These are phyloP conservation scores for Fragilariopsis cylindrus DNA, from an alignment of 108 stramenopile species.

Conservation along the genomic window DNA sequence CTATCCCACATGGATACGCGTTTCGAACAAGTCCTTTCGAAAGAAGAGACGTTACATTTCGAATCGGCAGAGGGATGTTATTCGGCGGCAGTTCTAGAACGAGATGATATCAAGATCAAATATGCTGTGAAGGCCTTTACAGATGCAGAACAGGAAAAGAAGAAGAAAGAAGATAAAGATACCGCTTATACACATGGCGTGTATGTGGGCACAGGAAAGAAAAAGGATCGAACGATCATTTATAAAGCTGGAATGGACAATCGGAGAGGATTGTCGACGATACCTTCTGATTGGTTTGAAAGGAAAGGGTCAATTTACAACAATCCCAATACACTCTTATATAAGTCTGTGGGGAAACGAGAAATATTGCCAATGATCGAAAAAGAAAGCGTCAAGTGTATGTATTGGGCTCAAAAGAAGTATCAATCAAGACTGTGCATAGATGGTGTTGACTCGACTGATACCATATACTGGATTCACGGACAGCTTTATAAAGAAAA, in stretches of 20 bases:
- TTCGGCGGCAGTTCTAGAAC: slow-evolving; percentile 67
- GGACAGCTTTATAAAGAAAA: slow-evolving; percentile 78
- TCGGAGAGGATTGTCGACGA: slow-evolving; percentile 31
- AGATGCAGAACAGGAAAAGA: slow-evolving; percentile 39
- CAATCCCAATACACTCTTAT: slow-evolving; percentile 45
- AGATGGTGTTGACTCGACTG: slow-evolving; percentile 42
- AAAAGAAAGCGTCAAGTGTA: slow-evolving; percentile 61
- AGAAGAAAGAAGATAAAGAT: slow-evolving; percentile 36
- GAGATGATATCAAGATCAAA: slow-evolving; percentile 77
- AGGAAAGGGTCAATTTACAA: slow-evolving; percentile 30
- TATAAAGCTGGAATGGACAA: slow-evolving; percentile 58
- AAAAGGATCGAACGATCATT: slow-evolving; percentile 50
- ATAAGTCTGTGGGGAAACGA: slow-evolving; percentile 50
- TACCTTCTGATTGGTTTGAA: slow-evolving; percentile 70
- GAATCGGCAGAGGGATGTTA: slow-evolving; percentile 95
- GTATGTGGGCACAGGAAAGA: slow-evolving; percentile 43
- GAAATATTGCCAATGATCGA: slow-evolving; percentile 38
- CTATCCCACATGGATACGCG: slow-evolving; percentile 80
- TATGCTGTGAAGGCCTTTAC: slow-evolving; percentile 89
- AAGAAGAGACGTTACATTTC: slow-evolving; percentile 50
- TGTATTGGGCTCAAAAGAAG: slow-evolving; percentile 86
- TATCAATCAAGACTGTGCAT: slow-evolving; percentile 81
- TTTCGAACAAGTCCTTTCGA: slow-evolving; percentile 43
- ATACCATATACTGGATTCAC: slow-evolving; percentile 74
- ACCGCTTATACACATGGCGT: slow-evolving; percentile 70